These are phyloP conservation scores for Solanum clarkiae DNA, from an alignment of 257 asterid species.

Conservation along the genomic window DNA sequence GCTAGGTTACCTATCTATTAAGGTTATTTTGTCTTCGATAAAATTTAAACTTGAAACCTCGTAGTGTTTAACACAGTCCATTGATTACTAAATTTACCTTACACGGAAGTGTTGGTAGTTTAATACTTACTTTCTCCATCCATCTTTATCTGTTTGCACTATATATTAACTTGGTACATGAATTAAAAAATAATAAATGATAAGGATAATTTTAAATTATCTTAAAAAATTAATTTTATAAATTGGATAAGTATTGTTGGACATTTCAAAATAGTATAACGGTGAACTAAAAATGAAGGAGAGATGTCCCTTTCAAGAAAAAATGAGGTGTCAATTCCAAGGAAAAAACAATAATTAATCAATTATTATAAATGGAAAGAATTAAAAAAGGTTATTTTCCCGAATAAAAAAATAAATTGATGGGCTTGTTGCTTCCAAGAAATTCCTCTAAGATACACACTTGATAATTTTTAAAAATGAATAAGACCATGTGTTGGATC, in stretches of 20 bases:
- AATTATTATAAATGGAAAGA: neutral
- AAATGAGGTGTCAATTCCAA: neutral
- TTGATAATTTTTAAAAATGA: neutral
- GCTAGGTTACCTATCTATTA: too few relatives aligned
- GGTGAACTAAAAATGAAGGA: too few relatives aligned
- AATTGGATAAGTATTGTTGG: too few relatives aligned
- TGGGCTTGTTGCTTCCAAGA: neutral
- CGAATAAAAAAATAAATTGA: neutral
- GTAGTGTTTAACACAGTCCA: too few relatives aligned
- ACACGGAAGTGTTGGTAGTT: neutral
- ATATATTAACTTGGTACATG: too few relatives aligned
- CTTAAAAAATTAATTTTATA: too few relatives aligned
- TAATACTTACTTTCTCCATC: neutral
- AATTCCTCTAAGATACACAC: neutral
- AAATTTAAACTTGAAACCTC: neutral
- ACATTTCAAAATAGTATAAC: too few relatives aligned
- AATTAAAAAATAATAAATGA: too few relatives aligned
- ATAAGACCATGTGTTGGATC: neutral
- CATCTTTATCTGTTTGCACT: too few relatives aligned
- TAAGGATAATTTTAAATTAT: too few relatives aligned
- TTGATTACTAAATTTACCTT: neutral
- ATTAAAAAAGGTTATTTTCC: neutral
- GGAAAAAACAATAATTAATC: neutral
- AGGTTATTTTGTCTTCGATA: too few relatives aligned
- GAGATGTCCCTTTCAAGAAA: too few relatives aligned